Evolutionary conservation across 2,329 filamentous ascomycete genomes (phyloP).

Genomic region (Claviceps humidiphila): DNA sequence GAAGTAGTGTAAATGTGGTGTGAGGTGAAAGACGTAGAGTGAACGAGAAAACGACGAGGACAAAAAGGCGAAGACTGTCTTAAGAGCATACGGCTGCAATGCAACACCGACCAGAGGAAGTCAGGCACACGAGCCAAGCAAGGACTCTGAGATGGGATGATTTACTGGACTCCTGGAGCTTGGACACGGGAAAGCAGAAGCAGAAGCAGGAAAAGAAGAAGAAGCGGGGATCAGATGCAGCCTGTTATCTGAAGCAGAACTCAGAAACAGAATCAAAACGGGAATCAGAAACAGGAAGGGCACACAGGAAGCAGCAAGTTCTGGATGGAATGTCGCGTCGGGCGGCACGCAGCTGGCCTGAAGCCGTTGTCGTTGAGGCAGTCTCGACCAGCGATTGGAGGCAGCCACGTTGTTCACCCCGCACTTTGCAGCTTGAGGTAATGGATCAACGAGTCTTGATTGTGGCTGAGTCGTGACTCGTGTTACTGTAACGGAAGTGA

Average conservation of each 20-base stretch:
- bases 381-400: constrained; percentile 17
- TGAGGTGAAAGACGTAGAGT: background rate
- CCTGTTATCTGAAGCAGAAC: background rate
- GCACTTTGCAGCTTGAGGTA: constrained; percentile 9
- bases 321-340: background rate
- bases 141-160: no score
- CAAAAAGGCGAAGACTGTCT: no score
- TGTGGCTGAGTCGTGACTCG: background rate
- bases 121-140: no score
- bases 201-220: background rate
- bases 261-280: background rate
- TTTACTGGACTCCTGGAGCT: no score
- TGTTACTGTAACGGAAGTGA: constrained; percentile 5
- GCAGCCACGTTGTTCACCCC: constrained; percentile 12
- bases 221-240: background rate
- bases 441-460: background rate
- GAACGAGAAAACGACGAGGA: background rate
- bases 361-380: constrained; percentile 16
- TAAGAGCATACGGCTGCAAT: no score
- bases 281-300: constrained; percentile 1
- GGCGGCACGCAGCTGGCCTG: constrained; percentile 1
- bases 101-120: no score
- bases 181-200: no score
- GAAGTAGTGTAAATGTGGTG: constrained; percentile 1
- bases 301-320: background rate